Conservation (phyloP, 1,139 yeast genomes). For the Zygosaccharomyces sapae region DNA sequence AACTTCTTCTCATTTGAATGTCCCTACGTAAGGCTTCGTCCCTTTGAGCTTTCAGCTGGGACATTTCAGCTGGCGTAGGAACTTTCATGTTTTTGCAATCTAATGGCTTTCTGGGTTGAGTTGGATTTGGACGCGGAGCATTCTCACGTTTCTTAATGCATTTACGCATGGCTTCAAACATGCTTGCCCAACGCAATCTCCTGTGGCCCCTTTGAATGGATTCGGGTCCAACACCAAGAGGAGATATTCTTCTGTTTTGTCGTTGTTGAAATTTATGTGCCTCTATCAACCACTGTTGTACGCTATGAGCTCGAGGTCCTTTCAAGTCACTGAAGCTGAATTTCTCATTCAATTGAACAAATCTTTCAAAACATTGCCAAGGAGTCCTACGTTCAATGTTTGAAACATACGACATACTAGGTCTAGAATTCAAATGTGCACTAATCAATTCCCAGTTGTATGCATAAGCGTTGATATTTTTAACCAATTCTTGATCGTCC, state of each 20-base stretch:
- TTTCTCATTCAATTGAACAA: slow-evolving; percentile 85
- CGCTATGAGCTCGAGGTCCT: slow-evolving; percentile 78
- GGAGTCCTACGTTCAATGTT: slow-evolving; percentile 93
- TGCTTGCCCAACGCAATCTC: slow-evolving; percentile 88
- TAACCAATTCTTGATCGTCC: slow-evolving; percentile 77
- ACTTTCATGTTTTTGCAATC: slow-evolving; percentile 42
- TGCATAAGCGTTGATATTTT: slow-evolving; percentile 78
- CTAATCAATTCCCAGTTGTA: slow-evolving; percentile 96
- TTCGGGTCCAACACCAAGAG: slow-evolving; percentile 86
- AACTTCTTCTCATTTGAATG: slow-evolving; percentile 33
- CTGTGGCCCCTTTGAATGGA: slow-evolving; percentile 91
- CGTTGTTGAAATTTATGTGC: slow-evolving; percentile 80
- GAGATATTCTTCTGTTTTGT: slow-evolving; percentile 82
- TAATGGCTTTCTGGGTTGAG: slow-evolving; percentile 38
- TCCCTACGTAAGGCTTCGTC: slow-evolving; percentile 63
- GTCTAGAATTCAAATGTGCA: slow-evolving; percentile 64
- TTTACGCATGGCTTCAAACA: slow-evolving; percentile 94
- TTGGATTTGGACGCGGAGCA: slow-evolving; percentile 53
- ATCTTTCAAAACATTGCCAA: slow-evolving; percentile 97
- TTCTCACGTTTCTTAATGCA: slow-evolving; percentile 83
- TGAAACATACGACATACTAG: slow-evolving; percentile 69
- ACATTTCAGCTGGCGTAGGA: slow-evolving; percentile 80
- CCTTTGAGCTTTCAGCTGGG: slow-evolving; percentile 75
- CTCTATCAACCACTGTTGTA: slow-evolving; percentile 89
- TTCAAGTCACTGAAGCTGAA: slow-evolving; percentile 83